Percentiles rank a stretch among this genome's conserved stretches.
Evolutionary conservation across 2,329 filamentous ascomycete species (phyloP).

Genomic region (Apiospora kogelbergensis): DNA sequence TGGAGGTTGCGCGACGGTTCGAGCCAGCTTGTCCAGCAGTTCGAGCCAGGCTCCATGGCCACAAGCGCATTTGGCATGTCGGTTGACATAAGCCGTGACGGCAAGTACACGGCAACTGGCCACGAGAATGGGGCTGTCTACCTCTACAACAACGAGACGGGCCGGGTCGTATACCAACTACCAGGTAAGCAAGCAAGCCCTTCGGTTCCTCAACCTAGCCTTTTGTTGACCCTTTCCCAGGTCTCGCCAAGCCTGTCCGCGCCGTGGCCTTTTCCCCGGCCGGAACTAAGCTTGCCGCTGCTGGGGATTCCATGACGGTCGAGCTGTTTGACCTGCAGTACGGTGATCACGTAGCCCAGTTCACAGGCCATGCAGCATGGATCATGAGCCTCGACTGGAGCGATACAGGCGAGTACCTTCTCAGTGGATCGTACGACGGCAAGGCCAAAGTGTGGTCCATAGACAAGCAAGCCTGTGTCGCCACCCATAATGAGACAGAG

Average conservation of each 20-base stretch:
- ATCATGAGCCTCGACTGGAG: slow-evolving; percentile 92
- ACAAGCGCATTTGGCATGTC: slow-evolving; percentile 90
- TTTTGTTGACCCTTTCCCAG: slow-evolving; percentile 38
- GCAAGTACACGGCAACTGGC: slow-evolving; percentile 83
- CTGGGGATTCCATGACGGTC: slow-evolving; percentile 85
- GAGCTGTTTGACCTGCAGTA: slow-evolving; percentile 89
- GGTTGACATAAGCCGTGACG: slow-evolving; percentile 78
- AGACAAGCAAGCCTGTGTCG: slow-evolving; percentile 79
- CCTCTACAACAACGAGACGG: slow-evolving; percentile 91
- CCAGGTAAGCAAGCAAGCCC: slow-evolving; percentile 56
- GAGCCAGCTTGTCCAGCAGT: slow-evolving; percentile 69
- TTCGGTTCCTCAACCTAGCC: not conserved
- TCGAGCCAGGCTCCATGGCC: slow-evolving; percentile 69
- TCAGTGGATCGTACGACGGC: slow-evolving; percentile 87
- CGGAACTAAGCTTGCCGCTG: slow-evolving; percentile 81
- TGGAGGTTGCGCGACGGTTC: slow-evolving; percentile 68
- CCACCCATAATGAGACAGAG: slow-evolving; percentile 89
- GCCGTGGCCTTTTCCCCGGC: slow-evolving; percentile 85
- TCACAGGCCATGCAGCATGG: slow-evolving; percentile 74
- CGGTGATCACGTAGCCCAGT: slow-evolving; percentile 87
- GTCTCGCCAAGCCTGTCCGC: slow-evolving; percentile 83
- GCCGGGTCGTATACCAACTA: slow-evolving; percentile 81
- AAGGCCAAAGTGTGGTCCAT: slow-evolving; percentile 97
- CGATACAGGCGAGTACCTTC: slow-evolving; percentile 84
- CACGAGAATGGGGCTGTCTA: slow-evolving; percentile 92